Evolutionary conservation across 1,284 basidiomycete species (phyloP).

Genomic region (Cutaneotrichosporon cutaneum): DNA sequence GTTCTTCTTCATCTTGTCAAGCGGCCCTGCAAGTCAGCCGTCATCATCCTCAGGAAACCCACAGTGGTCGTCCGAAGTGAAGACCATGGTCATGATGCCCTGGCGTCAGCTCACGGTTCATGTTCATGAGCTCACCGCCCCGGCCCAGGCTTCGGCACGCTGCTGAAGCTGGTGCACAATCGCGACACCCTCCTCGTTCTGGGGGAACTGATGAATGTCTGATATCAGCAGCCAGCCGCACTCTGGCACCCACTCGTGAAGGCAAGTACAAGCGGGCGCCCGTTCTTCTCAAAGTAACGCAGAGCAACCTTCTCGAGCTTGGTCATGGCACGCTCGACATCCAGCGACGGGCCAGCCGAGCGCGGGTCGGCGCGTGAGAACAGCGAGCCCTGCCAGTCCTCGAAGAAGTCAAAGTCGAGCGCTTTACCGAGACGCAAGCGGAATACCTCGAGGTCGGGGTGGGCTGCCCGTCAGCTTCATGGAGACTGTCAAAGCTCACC

Average conservation of each 20-base stretch:
- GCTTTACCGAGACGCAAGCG: conserved; percentile 75
- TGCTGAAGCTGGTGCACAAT: conserved; percentile 80
- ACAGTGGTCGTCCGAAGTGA: conserved; percentile 78
- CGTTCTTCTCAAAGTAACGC: conserved; percentile 58
- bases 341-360: conserved; percentile 76
- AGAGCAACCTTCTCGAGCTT: conserved; percentile 85
- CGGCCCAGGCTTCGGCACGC: conserved; percentile 78
- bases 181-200: conserved; percentile 72
- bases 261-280: conserved; percentile 70
- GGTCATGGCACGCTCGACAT: conserved; percentile 79
- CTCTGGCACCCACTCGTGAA: conserved; percentile 57
- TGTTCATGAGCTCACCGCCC: conserved; percentile 60
- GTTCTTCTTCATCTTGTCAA: conserved; percentile 58
- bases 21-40: conserved; percentile 53
- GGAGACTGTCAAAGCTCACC: conserved; percentile 36
- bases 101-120: conserved; percentile 17
- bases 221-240: not conserved
- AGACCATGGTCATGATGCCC: conserved; percentile 76
- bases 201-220: conserved; percentile 71
- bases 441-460: conserved; percentile 71
- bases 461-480: conserved; percentile 51
- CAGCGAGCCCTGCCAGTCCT: conserved; percentile 65
- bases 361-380: conserved; percentile 80
- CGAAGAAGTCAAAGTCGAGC: conserved; percentile 57
- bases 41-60: conserved; percentile 6